Percentiles rank a stretch among this genome's conserved stretches.
phyloP scores from a whole-genome alignment of 1,284 basidiomycete genomes.

The Ganoderma leucocontextum region DNA sequence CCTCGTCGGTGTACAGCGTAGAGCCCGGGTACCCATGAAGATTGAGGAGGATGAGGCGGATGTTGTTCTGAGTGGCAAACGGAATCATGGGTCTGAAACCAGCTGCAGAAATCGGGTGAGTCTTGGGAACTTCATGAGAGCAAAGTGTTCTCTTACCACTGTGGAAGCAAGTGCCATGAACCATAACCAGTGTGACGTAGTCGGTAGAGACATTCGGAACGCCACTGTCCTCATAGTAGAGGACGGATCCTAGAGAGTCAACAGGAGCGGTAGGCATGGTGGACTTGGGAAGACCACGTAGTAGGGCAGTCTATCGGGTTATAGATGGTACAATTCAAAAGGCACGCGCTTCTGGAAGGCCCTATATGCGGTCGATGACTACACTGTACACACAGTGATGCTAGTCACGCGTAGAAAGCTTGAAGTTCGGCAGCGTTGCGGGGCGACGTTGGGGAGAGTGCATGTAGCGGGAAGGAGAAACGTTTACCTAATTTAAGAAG shows the following conservation, averaged over 20 bases:
- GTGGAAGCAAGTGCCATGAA: constrained; percentile 39
- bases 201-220: constrained; percentile 15
- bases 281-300: not conserved
- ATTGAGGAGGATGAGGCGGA: constrained; percentile 43
- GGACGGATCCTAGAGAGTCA: constrained; percentile 24
- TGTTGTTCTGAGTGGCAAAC: constrained; percentile 34
- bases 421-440: too few species aligned
- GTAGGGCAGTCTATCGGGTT: not conserved
- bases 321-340: not conserved
- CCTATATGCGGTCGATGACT: not conserved
- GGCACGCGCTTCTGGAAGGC: not conserved
- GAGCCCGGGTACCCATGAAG: constrained; percentile 44
- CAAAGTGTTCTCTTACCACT: constrained; percentile 27
- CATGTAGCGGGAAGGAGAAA: not conserved
- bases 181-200: constrained; percentile 38
- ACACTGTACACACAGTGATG: not conserved
- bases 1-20: constrained; percentile 34
- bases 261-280: constrained; percentile 35
- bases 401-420: not conserved
- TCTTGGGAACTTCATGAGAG: too few species aligned
- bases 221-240: constrained; percentile 36
- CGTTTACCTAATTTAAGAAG: not conserved
- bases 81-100: constrained; percentile 39
- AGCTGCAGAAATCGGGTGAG: constrained; percentile 23
- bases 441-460: not conserved